These are phyloP conservation scores for Aspergillus homomorphus DNA, from an alignment of 495 filamentous ascomycete species.

Conservation along the genomic window DNA sequence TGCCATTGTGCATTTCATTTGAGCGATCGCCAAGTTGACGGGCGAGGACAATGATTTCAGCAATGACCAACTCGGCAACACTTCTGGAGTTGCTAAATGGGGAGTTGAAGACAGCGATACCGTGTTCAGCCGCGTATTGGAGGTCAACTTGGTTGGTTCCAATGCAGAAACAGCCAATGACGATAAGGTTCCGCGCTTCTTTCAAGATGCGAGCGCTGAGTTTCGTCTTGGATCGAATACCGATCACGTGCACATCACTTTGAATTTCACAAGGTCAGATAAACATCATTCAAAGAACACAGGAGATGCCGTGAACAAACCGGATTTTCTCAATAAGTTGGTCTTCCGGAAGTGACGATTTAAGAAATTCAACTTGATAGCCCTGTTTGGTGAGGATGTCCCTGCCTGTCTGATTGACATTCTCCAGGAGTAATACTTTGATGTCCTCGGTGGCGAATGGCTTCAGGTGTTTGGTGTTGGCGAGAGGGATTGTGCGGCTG, in stretches of 20 bases:
- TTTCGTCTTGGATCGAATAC: constrained; percentile 97
- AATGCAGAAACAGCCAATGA: constrained; percentile 98
- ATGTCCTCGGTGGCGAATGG: constrained; percentile 94
- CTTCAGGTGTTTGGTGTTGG: constrained; percentile 75
- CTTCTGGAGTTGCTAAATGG: constrained; percentile 97
- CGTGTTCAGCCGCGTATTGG: constrained; percentile 82
- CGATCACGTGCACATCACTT: constrained; percentile 95
- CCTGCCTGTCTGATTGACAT: constrained; percentile 85
- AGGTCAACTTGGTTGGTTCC: constrained; percentile 98
- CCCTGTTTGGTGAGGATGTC: constrained; percentile 81
- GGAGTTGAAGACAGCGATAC: constrained; percentile 98
- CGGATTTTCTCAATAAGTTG: constrained; percentile 95
- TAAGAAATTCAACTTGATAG: constrained; percentile 92
- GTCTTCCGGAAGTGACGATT: constrained; percentile 85
- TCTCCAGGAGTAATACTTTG: constrained; percentile 93
- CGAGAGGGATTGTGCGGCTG: constrained; percentile 30
- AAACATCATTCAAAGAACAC: not conserved
- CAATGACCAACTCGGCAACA: constrained; percentile 94
- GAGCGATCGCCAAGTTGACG: constrained; percentile 91
- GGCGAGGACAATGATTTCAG: constrained; percentile 86
- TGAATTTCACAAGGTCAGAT: constrained; percentile 8
- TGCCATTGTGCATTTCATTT: constrained; percentile 89
- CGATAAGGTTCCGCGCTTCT: constrained; percentile 90
- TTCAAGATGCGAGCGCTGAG: constrained; percentile 79
- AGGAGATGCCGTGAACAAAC: constrained; percentile 45